Conservation (phyloP, 768 basidiomycete species). For the Gymnopilus junonius region DNA sequence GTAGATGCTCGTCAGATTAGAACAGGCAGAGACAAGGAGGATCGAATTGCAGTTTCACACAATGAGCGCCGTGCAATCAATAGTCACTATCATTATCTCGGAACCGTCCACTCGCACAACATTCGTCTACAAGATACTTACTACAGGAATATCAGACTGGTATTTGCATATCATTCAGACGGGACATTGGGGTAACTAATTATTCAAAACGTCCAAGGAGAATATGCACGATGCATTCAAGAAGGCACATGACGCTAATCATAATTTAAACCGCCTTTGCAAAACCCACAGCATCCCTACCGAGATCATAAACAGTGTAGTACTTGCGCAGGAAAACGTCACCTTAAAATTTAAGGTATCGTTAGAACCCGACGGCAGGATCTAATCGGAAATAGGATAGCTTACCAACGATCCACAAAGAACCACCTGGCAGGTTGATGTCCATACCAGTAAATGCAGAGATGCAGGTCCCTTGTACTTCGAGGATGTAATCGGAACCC, state of each 20-base stretch:
- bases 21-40: neutral
- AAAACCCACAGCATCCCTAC: conserved; percentile 81
- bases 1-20: neutral
- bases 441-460: conserved; percentile 93
- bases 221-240: neutral
- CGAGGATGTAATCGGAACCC: conserved; percentile 86
- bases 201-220: neutral
- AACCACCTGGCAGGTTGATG: conserved; percentile 77
- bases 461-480: conserved; percentile 92
- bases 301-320: conserved; percentile 89
- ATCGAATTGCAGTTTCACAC: neutral
- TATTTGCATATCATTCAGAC: neutral
- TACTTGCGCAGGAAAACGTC: conserved; percentile 93
- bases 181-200: neutral
- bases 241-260: neutral
- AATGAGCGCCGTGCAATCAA: neutral
- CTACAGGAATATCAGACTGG: neutral
- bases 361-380: neutral
- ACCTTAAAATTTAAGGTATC: conserved; percentile 45
- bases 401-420: conserved; percentile 91
- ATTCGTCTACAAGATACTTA: neutral
- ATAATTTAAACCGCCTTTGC: conserved; percentile 46
- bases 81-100: neutral
- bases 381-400: conserved; percentile 9
- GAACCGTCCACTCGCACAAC: neutral